A percentile compares a stretch with the other conserved stretches of the same genome.
These are phyloP conservation scores for Alternaria infectoria DNA, from an alignment of 2,329 filamentous ascomycete genomes.

Conservation along the genomic window DNA sequence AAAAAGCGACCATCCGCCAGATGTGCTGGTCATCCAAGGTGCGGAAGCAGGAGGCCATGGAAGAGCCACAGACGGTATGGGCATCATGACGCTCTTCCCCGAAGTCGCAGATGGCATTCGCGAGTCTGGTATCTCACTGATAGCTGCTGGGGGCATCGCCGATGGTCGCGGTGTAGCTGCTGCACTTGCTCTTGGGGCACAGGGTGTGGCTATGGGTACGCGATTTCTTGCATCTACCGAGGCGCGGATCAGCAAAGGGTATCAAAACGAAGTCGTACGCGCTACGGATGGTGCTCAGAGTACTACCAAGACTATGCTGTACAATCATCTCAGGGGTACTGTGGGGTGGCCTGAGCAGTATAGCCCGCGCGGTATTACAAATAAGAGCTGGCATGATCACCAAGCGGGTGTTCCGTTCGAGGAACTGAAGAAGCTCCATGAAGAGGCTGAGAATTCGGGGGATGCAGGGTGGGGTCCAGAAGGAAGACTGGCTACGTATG, in stretches of 20 bases:
- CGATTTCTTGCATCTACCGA: constrained; percentile 63
- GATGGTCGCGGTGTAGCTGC: constrained; percentile 64
- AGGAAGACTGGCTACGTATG: constrained; percentile 65
- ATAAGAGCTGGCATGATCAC: constrained; percentile 57
- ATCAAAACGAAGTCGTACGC: constrained; percentile 52
- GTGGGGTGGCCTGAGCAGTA: constrained; percentile 63
- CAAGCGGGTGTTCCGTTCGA: constrained; percentile 47
- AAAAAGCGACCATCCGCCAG: constrained; percentile 52
- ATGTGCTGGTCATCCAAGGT: constrained; percentile 67
- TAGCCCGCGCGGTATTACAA: constrained; percentile 62
- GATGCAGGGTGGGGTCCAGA: constrained; percentile 58
- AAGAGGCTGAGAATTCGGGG: constrained; percentile 56
- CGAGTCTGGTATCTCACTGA: constrained; percentile 36
- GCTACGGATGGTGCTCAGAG: constrained; percentile 55
- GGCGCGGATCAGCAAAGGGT: constrained; percentile 52
- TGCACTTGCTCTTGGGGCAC: constrained; percentile 59
- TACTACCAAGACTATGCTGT: constrained; percentile 56
- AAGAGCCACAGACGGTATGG: constrained; percentile 49
- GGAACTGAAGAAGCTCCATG: constrained; percentile 52
- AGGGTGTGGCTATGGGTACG: constrained; percentile 66
- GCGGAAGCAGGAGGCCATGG: constrained; percentile 69
- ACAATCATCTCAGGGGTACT: constrained; percentile 61
- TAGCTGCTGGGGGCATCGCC: constrained; percentile 66
- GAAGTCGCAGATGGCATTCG: constrained; percentile 56
- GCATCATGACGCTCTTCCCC: constrained; percentile 63